Evolutionary conservation across 2,329 filamentous ascomycete species (phyloP).

Genomic region (Penicillium sp.): DNA sequence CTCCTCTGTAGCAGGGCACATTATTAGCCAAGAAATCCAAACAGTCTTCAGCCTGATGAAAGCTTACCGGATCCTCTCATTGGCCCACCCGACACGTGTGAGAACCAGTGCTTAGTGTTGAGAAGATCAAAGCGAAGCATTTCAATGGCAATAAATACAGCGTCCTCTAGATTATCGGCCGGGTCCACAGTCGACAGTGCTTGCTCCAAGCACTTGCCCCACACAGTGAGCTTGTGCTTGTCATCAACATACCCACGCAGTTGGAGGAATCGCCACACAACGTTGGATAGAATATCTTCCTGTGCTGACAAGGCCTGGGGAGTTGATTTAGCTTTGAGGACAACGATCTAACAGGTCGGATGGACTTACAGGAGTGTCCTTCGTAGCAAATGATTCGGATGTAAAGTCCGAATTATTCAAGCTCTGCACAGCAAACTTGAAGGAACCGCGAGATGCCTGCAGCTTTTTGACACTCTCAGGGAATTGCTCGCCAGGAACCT

Average conservation of each 20-base stretch:
- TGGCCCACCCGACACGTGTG: constrained; percentile 56
- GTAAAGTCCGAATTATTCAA: constrained; percentile 69
- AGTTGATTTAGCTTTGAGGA: constrained; percentile 2
- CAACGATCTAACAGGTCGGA: neutral
- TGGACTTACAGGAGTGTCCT: constrained; percentile 43
- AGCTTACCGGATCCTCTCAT: constrained; percentile 54
- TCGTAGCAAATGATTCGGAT: constrained; percentile 63
- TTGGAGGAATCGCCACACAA: constrained; percentile 85
- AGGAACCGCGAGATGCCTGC: constrained; percentile 29
- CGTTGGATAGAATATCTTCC: constrained; percentile 69
- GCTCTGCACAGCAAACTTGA: constrained; percentile 55
- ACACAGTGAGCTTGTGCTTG: constrained; percentile 73
- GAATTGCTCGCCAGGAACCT: constrained; percentile 59
- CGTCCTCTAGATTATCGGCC: constrained; percentile 64
- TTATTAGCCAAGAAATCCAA: constrained; percentile 1
- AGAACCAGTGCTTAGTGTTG: constrained; percentile 65
- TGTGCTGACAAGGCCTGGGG: constrained; percentile 58
- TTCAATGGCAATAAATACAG: constrained; percentile 79
- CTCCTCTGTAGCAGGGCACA: constrained; percentile 51
- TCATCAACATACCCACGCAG: constrained; percentile 79
- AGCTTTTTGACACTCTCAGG: constrained; percentile 42
- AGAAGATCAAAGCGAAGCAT: constrained; percentile 76
- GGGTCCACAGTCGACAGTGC: constrained; percentile 64
- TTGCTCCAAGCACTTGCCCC: constrained; percentile 75
- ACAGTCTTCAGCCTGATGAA: neutral